Evolutionary conservation across 2,329 filamentous ascomycete genomes (phyloP).

Genomic region (Diaporthe sp.): DNA sequence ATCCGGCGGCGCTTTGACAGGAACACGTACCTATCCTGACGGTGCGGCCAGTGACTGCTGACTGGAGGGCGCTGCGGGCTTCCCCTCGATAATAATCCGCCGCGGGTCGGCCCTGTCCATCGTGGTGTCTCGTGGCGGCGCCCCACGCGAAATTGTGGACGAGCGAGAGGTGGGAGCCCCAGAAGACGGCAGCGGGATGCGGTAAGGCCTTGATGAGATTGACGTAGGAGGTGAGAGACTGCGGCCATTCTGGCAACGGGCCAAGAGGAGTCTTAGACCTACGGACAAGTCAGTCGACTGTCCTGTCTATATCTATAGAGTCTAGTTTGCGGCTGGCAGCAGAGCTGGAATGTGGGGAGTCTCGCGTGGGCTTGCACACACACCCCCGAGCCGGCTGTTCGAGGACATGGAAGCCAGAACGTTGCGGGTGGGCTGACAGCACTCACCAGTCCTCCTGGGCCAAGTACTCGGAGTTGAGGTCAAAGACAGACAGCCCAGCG

Average conservation of each 20-base stretch:
- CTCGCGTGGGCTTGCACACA: not conserved
- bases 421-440: not conserved
- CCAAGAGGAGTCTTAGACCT: constrained; percentile 26
- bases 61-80: constrained; percentile 24
- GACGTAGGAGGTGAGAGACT: constrained; percentile 16
- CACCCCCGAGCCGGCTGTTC: not conserved
- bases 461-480: constrained; percentile 34
- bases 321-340: too few relatives aligned
- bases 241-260: not conserved
- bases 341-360: not conserved
- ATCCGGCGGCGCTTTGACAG: not conserved
- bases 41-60: constrained; percentile 28
- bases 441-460: constrained; percentile 25
- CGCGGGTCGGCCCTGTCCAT: constrained; percentile 14
- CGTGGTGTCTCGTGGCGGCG: not conserved
- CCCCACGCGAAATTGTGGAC: constrained; percentile 31
- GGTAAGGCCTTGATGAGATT: constrained; percentile 24
- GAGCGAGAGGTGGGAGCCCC: constrained; percentile 19
- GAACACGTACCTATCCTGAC: constrained; percentile 25
- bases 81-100: constrained; percentile 1
- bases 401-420: not conserved
- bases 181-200: constrained; percentile 33
- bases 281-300: not conserved
- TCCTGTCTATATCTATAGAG: not conserved
- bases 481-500: constrained; percentile 32